These are phyloP conservation scores for Pseudogymnoascus sp. DNA, from an alignment of 2,329 filamentous ascomycete species.

Conservation along the genomic window DNA sequence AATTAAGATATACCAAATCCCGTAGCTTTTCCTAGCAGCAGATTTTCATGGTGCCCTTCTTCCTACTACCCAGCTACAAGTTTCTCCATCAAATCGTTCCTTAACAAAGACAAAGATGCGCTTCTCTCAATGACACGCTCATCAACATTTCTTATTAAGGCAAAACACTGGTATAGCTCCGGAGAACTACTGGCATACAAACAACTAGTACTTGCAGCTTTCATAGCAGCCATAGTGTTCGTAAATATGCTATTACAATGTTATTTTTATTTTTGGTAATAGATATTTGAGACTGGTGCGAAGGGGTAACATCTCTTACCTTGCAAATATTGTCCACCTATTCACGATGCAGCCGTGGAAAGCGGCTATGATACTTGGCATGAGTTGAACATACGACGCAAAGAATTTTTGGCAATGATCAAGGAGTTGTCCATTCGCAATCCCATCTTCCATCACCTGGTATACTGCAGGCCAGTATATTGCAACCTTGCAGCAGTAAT, in stretches of 20 bases:
- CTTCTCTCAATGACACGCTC: not conserved
- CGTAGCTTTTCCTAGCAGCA: not conserved
- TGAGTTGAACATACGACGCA: slow-evolving; percentile 18
- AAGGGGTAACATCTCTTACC: not conserved
- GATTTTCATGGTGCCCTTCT: not conserved
- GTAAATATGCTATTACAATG: slow-evolving; percentile 1
- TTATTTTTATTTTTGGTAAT: not conserved
- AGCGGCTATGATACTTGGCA: slow-evolving; percentile 15
- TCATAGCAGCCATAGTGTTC: slow-evolving; percentile 7
- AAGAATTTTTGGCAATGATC: slow-evolving; percentile 19
- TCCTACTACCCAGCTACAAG: not conserved
- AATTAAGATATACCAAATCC: not conserved
- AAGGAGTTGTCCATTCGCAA: slow-evolving; percentile 10
- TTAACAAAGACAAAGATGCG: not conserved
- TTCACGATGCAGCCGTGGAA: slow-evolving; percentile 16
- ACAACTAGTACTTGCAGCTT: not conserved
- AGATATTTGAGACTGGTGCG: not conserved
- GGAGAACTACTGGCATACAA: not conserved
- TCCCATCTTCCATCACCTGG: slow-evolving; percentile 18
- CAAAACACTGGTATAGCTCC: not conserved
- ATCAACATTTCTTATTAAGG: not conserved
- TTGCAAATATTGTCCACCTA: slow-evolving; percentile 15
- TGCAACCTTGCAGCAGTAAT: slow-evolving; percentile 25
- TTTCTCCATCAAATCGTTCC: not conserved
- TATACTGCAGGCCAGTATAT: slow-evolving; percentile 27